A percentile compares a stretch with the other conserved stretches of the same genome.
Conservation (phyloP, 2,329 filamentous ascomycete species). For the Colletotrichum zoysiae region DNA sequence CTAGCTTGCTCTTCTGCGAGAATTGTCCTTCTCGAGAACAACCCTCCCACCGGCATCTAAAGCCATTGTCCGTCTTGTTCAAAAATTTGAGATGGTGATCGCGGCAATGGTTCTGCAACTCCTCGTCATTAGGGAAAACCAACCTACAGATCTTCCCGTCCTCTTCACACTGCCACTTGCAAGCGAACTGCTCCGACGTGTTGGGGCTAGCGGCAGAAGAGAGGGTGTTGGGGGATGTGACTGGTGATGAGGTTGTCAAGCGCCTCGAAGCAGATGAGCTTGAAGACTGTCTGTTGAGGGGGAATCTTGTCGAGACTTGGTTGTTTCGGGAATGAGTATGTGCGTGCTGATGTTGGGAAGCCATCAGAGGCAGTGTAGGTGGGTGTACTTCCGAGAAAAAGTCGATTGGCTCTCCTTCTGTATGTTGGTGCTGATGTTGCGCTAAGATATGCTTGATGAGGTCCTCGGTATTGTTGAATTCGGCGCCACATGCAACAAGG, state of each 20-base stretch:
- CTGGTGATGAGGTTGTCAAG: constrained; percentile 13
- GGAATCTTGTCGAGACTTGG: neutral
- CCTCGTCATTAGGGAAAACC: constrained; percentile 58
- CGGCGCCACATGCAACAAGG: constrained; percentile 10
- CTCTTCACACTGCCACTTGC: constrained; percentile 49
- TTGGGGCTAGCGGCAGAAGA: neutral
- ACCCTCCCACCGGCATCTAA: constrained; percentile 67
- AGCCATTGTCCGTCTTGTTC: constrained; percentile 55
- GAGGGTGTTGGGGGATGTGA: constrained; percentile 4
- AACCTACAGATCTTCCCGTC: constrained; percentile 49
- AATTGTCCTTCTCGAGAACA: constrained; percentile 69
- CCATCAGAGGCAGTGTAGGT: constrained; percentile 6
- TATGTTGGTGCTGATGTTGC: constrained; percentile 6
- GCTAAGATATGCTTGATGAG: constrained; percentile 22
- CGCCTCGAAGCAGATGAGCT: constrained; percentile 1
- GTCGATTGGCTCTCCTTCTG: neutral
- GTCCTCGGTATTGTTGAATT: constrained; percentile 1
- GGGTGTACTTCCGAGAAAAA: neutral
- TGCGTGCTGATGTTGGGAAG: constrained; percentile 2
- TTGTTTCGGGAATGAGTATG: neutral
- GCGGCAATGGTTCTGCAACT: constrained; percentile 68
- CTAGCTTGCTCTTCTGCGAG: constrained; percentile 72
- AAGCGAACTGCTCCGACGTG: constrained; percentile 46
- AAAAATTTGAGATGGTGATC: constrained; percentile 61
- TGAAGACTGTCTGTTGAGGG: neutral